These are phyloP conservation scores for Euphrasia confusa DNA, from an alignment of 257 asterid species.

Conservation along the genomic window DNA sequence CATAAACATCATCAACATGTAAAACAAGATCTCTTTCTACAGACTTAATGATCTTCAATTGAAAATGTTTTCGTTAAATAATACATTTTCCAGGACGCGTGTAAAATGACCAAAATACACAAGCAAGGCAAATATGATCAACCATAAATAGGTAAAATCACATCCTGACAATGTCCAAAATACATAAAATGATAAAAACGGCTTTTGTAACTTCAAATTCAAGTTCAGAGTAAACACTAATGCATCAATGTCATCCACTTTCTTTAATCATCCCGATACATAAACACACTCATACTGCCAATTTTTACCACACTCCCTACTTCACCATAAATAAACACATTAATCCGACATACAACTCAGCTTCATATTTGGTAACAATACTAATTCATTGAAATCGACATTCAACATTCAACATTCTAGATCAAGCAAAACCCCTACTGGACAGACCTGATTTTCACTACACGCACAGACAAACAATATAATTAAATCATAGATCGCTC, in stretches of 20 bases:
- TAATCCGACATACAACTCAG: background rate
- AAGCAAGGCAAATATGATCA: too few species aligned
- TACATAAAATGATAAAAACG: background rate
- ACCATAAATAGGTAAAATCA: too few species aligned
- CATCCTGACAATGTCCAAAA: background rate
- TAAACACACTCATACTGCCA: too few species aligned
- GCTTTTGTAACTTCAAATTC: conserved; percentile 16
- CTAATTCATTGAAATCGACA: conserved; percentile 6
- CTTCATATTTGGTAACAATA: conserved; percentile 7
- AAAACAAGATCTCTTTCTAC: conserved; percentile 14
- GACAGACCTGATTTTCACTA: too few species aligned
- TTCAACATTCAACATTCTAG: conserved; percentile 8
- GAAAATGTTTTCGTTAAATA: background rate
- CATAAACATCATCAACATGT: conserved; percentile 14
- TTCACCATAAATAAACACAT: background rate
- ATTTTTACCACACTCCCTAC: too few species aligned
- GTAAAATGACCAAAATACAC: background rate
- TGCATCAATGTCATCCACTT: conserved; percentile 20
- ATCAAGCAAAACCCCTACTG: background rate
- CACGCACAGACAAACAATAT: background rate
- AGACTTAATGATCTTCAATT: conserved; percentile 7
- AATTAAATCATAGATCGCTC: conserved; percentile 23
- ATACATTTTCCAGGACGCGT: background rate
- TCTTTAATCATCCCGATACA: background rate
- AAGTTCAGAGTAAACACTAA: conserved; percentile 3